phyloP scores from a whole-genome alignment of 768 basidiomycete genomes.

The Cantharellus cinnabarinus region DNA sequence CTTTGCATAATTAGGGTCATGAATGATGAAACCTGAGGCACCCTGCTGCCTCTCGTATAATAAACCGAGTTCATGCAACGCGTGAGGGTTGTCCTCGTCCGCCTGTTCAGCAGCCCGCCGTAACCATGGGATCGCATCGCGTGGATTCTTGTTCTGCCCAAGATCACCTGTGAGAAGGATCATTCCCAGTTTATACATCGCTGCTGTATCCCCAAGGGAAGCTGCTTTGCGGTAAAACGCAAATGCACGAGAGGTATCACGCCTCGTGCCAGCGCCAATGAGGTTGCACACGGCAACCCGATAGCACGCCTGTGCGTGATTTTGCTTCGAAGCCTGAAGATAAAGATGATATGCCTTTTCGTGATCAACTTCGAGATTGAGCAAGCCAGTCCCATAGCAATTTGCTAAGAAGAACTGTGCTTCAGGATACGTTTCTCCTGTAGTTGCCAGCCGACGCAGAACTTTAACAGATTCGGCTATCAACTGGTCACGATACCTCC shows the following conservation, averaged over 20 bases:
- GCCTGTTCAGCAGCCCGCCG: constrained; percentile 90
- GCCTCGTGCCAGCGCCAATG: constrained; percentile 86
- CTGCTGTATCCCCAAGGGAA: constrained; percentile 86
- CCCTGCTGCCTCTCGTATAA: constrained; percentile 47
- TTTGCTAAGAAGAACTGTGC: constrained; percentile 98
- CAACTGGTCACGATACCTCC: constrained; percentile 78
- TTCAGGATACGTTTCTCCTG: constrained; percentile 80
- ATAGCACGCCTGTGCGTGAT: constrained; percentile 85
- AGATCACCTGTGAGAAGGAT: constrained; percentile 72
- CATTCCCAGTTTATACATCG: constrained; percentile 99
- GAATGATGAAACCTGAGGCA: constrained; percentile 41
- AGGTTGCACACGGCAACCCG: constrained; percentile 98
- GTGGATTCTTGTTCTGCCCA: constrained; percentile 62
- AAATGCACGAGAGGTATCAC: constrained; percentile 72
- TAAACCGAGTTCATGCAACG: constrained; percentile 83
- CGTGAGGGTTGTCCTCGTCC: constrained; percentile 95
- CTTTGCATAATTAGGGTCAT: constrained; percentile 67
- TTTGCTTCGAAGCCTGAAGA: constrained; percentile 91
- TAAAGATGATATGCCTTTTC: constrained; percentile 96
- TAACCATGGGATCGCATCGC: constrained; percentile 89
- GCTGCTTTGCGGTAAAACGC: constrained; percentile 95
- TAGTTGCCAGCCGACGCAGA: constrained; percentile 78
- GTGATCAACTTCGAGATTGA: constrained; percentile 93
- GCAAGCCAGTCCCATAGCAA: constrained; percentile 84
- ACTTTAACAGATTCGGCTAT: constrained; percentile 81